Conservation (phyloP, 495 filamentous ascomycete genomes). For the Annulohypoxylon stygium region DNA sequence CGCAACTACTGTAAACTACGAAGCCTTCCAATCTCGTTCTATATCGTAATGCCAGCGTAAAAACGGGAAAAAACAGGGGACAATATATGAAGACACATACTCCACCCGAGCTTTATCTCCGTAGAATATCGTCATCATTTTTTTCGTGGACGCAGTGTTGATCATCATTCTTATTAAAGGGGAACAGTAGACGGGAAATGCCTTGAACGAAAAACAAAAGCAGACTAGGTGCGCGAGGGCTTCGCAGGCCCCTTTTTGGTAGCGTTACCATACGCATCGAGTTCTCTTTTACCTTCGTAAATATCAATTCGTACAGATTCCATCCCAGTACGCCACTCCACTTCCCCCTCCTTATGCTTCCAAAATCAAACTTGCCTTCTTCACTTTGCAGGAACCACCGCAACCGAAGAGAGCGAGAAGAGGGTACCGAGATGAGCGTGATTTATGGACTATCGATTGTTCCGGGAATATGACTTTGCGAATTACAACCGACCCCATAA, state of each 20-base stretch:
- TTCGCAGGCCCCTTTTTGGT: constrained; percentile 28
- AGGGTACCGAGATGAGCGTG: constrained; percentile 50
- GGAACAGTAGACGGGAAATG: constrained; percentile 41
- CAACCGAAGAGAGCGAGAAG: constrained; percentile 52
- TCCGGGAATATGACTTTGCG: constrained; percentile 57
- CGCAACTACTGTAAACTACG: constrained; percentile 44
- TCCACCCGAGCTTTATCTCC: constrained; percentile 27
- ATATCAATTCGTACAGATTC: constrained; percentile 66
- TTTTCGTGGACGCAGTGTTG: constrained; percentile 23
- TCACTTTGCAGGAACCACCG: constrained; percentile 57
- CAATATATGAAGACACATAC: constrained; percentile 34
- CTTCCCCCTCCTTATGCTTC: constrained; percentile 56
- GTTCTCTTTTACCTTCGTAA: constrained; percentile 52
- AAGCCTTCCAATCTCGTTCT: constrained; percentile 48
- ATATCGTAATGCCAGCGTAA: constrained; percentile 45
- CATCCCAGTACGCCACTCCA: constrained; percentile 61
- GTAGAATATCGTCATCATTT: constrained; percentile 27
- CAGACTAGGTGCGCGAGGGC: constrained; percentile 39
- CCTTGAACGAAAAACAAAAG: constrained; percentile 34
- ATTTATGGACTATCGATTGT: constrained; percentile 63
- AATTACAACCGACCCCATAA: constrained; percentile 64
- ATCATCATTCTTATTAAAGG: constrained; percentile 50
- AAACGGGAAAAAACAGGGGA: constrained; percentile 32
- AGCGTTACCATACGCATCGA: constrained; percentile 46
- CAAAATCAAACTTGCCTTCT: constrained; percentile 56